Evolutionary conservation across 805 yeast genomes (phyloP).

Genomic region (Saturnispora silvae): DNA sequence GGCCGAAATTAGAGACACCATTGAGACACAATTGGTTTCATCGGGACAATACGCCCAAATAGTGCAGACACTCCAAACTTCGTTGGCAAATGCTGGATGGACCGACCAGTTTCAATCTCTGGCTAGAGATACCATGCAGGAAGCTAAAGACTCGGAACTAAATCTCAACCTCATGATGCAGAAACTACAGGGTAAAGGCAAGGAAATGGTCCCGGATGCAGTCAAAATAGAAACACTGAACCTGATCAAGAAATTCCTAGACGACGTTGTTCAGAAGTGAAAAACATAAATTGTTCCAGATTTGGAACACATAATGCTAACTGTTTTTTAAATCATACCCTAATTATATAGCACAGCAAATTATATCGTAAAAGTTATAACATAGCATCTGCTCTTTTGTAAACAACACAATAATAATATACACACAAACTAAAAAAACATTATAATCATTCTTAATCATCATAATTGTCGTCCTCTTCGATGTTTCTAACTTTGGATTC

Average conservation of each 20-base stretch:
- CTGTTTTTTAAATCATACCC: too few species aligned
- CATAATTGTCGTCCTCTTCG: slow-evolving; percentile 30
- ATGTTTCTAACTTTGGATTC: slow-evolving; percentile 20
- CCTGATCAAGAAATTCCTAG: slow-evolving; percentile 49
- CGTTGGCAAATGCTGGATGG: slow-evolving; percentile 77
- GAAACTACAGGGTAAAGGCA: slow-evolving; percentile 53
- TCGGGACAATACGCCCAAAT: slow-evolving; percentile 78
- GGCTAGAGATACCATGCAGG: slow-evolving; percentile 36
- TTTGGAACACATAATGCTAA: neutral
- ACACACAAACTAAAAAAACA: too few species aligned
- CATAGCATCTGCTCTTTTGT: too few species aligned
- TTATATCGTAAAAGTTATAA: too few species aligned
- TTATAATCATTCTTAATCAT: slow-evolving; percentile 18
- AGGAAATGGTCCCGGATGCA: slow-evolving; percentile 55
- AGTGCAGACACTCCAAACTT: slow-evolving; percentile 49
- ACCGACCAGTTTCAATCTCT: slow-evolving; percentile 57
- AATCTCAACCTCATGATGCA: slow-evolving; percentile 44
- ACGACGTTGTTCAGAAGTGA: slow-evolving; percentile 30
- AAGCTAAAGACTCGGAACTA: slow-evolving; percentile 14
- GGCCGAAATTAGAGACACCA: slow-evolving; percentile 38
- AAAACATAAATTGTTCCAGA: neutral
- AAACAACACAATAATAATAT: too few species aligned
- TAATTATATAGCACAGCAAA: too few species aligned
- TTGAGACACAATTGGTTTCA: slow-evolving; percentile 59
- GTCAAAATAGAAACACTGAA: slow-evolving; percentile 51